Percentiles rank a stretch among this genome's conserved stretches.
Conservation (phyloP, 73 alveolate genomes). For the Vitrella brassicaformis region DNA sequence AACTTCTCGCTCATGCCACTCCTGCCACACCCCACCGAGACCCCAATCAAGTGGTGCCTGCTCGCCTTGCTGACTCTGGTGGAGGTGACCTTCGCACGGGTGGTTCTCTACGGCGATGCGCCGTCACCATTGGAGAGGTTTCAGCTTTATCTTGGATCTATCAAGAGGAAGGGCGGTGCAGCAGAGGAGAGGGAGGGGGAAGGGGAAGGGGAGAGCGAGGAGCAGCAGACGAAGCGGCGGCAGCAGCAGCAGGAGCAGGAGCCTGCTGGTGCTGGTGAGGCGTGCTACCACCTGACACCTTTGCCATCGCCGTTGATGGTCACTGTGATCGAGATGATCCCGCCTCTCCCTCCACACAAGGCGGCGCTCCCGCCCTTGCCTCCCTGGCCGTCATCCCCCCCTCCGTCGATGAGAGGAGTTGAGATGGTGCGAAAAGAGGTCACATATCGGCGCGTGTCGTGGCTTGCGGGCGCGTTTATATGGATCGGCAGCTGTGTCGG, state of each 20-base stretch:
- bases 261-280: no score
- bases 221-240: not conserved
- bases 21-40: conserved; percentile 2
- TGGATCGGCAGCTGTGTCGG: not conserved
- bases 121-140: no score
- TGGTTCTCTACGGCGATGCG: not conserved
- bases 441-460: not conserved
- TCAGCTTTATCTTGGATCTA: no score
- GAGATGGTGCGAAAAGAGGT: no score
- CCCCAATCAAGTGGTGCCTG: not conserved
- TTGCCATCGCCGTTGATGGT: no score
- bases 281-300: no score
- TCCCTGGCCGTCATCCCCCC: not conserved
- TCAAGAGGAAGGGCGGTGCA: not conserved
- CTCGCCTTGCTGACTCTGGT: not conserved
- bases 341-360: no score
- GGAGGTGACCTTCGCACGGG: not conserved
- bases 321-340: no score
- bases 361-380: no score
- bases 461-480: not conserved
- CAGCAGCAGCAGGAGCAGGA: not conserved
- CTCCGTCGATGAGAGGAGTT: no score
- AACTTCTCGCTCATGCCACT: conserved; percentile 24
- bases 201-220: not conserved
- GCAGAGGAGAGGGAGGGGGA: not conserved